Percentiles rank a stretch among this genome's conserved stretches.
These are phyloP conservation scores for Diplodia scrobiculata DNA, from an alignment of 2,329 filamentous ascomycete genomes.

Conservation along the genomic window DNA sequence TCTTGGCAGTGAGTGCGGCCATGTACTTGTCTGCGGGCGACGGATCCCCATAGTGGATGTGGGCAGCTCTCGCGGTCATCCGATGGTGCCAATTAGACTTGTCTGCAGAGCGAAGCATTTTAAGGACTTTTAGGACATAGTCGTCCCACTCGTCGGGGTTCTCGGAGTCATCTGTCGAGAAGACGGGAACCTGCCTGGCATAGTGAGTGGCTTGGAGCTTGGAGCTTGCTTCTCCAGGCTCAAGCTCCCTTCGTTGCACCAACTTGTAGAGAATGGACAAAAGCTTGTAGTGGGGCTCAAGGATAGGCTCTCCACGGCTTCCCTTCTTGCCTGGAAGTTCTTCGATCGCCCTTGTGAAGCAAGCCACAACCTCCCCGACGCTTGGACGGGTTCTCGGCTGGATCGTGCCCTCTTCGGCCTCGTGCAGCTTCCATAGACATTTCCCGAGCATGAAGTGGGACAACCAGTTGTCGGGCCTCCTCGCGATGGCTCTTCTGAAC, in stretches of 20 bases:
- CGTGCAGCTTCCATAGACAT: slow-evolving; percentile 71
- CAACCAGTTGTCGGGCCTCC: slow-evolving; percentile 66
- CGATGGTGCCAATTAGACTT: slow-evolving; percentile 96
- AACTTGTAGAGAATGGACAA: slow-evolving; percentile 81
- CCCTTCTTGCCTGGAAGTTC: slow-evolving; percentile 63
- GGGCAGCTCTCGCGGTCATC: slow-evolving; percentile 74
- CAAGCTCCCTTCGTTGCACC: slow-evolving; percentile 56
- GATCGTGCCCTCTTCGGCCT: slow-evolving; percentile 46
- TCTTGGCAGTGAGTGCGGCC: slow-evolving; percentile 65
- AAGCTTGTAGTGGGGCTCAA: slow-evolving; percentile 93
- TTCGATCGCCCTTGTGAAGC: slow-evolving; percentile 62
- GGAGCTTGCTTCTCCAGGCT: slow-evolving; percentile 52
- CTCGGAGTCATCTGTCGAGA: slow-evolving; percentile 35
- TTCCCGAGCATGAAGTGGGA: slow-evolving; percentile 71
- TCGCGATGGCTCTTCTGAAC: slow-evolving; percentile 60
- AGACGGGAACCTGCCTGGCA: slow-evolving; percentile 53
- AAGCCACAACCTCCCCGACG: slow-evolving; percentile 56
- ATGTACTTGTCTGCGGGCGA: slow-evolving; percentile 50
- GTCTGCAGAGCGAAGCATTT: slow-evolving; percentile 67
- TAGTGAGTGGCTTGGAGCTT: slow-evolving; percentile 58
- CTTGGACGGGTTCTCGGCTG: slow-evolving; percentile 40
- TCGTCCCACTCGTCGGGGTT: slow-evolving; percentile 57
- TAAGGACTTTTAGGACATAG: slow-evolving; percentile 66
- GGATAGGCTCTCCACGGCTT: slow-evolving; percentile 67
- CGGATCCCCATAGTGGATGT: slow-evolving; percentile 62